A percentile compares a stretch with the other conserved stretches of the same genome.
phyloP scores from a whole-genome alignment of 1,284 basidiomycete species.

The Vanrija pseudolonga region DNA sequence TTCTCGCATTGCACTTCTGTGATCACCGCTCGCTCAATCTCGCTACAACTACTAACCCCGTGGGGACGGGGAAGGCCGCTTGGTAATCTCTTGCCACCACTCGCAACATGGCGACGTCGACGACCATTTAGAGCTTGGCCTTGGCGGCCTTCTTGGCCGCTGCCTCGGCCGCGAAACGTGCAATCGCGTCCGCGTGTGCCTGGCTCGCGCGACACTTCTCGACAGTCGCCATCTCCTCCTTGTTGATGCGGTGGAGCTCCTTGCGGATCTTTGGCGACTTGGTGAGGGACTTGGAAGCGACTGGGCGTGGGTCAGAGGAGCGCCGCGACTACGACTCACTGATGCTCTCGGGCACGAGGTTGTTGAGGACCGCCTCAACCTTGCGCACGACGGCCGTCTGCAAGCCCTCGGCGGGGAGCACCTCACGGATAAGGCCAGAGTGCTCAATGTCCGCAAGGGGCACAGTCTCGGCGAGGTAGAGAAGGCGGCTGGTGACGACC shows the following conservation, averaged over 20 bases:
- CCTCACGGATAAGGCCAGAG: background rate
- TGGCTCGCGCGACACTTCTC: slow-evolving; percentile 2
- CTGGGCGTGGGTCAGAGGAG: slow-evolving; percentile 1
- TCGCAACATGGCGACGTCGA: too few species aligned
- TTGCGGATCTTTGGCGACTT: too few species aligned
- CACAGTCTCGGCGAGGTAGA: background rate
- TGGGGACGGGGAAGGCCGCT: too few species aligned
- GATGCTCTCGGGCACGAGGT: background rate
- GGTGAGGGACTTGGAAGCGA: background rate
- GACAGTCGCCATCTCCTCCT: slow-evolving; percentile 11
- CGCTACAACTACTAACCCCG: too few species aligned
- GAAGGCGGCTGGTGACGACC: background rate
- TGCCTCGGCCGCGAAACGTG: slow-evolving; percentile 6
- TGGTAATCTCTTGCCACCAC: too few species aligned
- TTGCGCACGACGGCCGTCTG: background rate
- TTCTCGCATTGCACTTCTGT: too few species aligned
- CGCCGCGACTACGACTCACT: background rate
- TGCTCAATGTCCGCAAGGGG: background rate
- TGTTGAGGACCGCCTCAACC: background rate
- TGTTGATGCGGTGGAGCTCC: slow-evolving; percentile 7
- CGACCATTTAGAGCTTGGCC: slow-evolving; percentile 5
- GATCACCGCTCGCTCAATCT: too few species aligned
- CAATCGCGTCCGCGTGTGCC: slow-evolving; percentile 12
- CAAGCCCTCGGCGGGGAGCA: background rate
- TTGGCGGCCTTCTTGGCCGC: slow-evolving; percentile 5